Percentiles rank a stretch among this genome's conserved stretches.
These are phyloP conservation scores for Ogataea neopini DNA, from an alignment of 805 yeast species.

Conservation along the genomic window DNA sequence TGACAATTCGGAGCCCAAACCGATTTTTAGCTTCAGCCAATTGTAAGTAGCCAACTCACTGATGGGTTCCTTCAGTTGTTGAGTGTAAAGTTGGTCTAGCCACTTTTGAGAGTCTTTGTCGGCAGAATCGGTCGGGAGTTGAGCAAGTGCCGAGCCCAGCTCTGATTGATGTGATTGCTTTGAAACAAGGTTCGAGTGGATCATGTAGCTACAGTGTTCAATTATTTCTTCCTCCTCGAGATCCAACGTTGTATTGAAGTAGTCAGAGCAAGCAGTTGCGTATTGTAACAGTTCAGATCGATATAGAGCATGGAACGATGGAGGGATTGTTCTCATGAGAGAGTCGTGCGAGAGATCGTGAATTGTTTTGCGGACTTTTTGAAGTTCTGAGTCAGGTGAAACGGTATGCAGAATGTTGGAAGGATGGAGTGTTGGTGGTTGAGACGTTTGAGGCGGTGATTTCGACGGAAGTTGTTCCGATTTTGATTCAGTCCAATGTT, in stretches of 20 bases:
- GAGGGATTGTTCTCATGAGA: neutral
- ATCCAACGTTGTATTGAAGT: neutral
- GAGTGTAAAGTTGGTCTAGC: slow-evolving; percentile 13
- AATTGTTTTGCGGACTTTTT: neutral
- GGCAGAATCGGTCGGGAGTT: neutral
- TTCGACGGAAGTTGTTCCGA: neutral
- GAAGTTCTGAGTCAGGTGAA: neutral
- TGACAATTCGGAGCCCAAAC: neutral
- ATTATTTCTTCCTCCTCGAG: neutral
- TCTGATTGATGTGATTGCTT: neutral
- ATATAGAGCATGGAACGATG: neutral
- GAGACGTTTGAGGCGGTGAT: too few relatives aligned
- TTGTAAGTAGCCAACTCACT: slow-evolving; percentile 18
- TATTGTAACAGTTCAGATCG: neutral
- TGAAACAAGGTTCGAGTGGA: neutral
- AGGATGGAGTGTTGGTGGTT: too few relatives aligned
- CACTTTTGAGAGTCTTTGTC: slow-evolving; percentile 4
- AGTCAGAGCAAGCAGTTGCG: neutral
- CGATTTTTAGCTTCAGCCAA: slow-evolving; percentile 10
- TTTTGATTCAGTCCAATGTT: slow-evolving; percentile 7
- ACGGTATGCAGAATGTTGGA: neutral
- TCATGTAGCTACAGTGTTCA: neutral
- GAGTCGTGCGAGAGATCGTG: neutral
- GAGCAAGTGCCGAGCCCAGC: neutral
- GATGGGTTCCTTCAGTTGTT: slow-evolving; percentile 6